These are phyloP conservation scores for Chloranthus sessilifolius DNA, from an alignment of 164 flowering plant species.

Conservation along the genomic window DNA sequence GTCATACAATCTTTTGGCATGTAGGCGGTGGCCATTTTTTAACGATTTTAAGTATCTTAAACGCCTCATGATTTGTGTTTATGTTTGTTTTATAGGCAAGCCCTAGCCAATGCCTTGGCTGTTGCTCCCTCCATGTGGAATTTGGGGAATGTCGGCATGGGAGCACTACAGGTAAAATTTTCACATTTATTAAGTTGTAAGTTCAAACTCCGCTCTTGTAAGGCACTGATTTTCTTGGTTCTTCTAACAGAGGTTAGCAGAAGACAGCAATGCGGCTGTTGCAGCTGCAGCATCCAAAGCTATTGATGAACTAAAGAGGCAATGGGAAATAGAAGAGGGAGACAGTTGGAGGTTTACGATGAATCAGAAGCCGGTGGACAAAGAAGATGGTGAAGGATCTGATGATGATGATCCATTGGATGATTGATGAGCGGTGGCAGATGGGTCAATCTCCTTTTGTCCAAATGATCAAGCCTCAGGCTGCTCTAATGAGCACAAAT, in stretches of 20 bases:
- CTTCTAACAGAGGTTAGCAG: slow-evolving; percentile 71
- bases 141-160: slow-evolving; percentile 99
- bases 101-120: slow-evolving; percentile 89
- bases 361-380: slow-evolving; percentile 31
- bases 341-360: slow-evolving; percentile 81
- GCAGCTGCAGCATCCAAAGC: slow-evolving; percentile 85
- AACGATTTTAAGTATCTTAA: no score
- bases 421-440: no score
- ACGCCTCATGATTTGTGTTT: no score
- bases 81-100: slow-evolving; percentile 50
- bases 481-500: no score
- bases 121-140: slow-evolving; percentile 99
- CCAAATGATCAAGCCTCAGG: no score
- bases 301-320: slow-evolving; percentile 72
- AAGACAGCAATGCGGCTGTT: slow-evolving; percentile 83
- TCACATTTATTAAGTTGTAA: background rate
- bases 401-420: slow-evolving; percentile 5
- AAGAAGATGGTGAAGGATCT: slow-evolving; percentile 17
- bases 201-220: background rate
- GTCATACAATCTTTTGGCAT: no score
- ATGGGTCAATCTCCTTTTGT: no score
- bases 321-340: slow-evolving; percentile 93
- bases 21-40: no score
- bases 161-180: slow-evolving; percentile 75
- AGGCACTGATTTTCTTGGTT: background rate